Evolutionary conservation across 176 grass and related monocot species (phyloP).

Genomic region (Ananas comosus): DNA sequence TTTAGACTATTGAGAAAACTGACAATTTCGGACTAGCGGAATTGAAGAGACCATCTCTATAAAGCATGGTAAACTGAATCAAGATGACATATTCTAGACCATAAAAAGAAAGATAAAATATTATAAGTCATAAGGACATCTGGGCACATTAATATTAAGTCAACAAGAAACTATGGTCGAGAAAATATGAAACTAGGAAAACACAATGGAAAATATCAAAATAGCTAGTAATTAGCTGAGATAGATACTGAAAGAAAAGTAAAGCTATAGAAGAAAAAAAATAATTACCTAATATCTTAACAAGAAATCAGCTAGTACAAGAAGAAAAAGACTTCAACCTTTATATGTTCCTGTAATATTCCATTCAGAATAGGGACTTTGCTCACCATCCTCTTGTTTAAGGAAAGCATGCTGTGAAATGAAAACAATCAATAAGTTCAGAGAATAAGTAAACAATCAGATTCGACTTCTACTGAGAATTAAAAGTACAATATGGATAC

Average conservation of each 20-base stretch:
- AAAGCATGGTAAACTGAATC: too few relatives aligned
- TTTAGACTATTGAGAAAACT: too few relatives aligned
- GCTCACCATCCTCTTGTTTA: conserved; percentile 71
- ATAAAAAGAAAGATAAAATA: too few relatives aligned
- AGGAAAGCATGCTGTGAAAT: conserved; percentile 54
- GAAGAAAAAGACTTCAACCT: conserved; percentile 33
- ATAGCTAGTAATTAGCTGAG: neutral
- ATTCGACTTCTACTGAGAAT: neutral
- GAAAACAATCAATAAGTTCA: neutral
- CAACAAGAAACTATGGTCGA: neutral
- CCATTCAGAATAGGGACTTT: conserved; percentile 70
- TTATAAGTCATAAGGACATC: too few relatives aligned
- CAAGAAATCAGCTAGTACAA: neutral
- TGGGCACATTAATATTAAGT: too few relatives aligned
- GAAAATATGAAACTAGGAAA: neutral
- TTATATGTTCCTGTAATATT: conserved; percentile 90
- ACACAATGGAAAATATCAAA: neutral
- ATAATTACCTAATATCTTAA: neutral
- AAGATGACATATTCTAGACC: too few relatives aligned
- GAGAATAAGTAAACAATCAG: conserved; percentile 4
- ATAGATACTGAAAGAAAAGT: neutral
- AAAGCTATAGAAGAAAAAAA: neutral
- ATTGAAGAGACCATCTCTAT: too few relatives aligned
- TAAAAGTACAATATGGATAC: conserved; percentile 1
- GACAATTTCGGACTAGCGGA: too few relatives aligned